phyloP scores from a whole-genome alignment of 225 moss, liverwort and hornwort species.

The Pseudisothecium myosuroides region DNA sequence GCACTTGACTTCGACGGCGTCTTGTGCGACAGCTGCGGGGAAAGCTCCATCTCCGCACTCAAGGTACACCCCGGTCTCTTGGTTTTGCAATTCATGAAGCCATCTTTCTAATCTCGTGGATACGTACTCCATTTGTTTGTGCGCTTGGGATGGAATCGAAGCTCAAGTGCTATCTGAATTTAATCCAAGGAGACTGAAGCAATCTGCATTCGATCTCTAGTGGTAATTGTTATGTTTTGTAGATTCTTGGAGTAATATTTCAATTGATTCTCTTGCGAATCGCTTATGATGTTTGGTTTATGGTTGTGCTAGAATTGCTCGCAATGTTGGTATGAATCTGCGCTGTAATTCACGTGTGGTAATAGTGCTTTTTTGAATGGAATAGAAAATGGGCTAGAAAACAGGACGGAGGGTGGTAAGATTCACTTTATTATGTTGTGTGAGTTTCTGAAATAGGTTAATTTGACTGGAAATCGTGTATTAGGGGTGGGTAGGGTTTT shows the following conservation, averaged over 20 bases:
- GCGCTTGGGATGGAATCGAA: background rate
- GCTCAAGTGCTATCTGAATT: background rate
- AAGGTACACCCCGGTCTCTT: slow-evolving; percentile 33
- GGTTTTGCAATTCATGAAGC: background rate
- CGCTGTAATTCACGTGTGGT: background rate
- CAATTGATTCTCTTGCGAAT: background rate
- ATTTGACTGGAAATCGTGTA: background rate
- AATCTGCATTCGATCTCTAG: background rate
- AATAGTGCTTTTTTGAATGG: background rate
- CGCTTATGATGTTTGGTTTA: background rate
- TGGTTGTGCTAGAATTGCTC: background rate
- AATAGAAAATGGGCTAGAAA: background rate
- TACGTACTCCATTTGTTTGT: background rate
- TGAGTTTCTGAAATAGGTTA: background rate
- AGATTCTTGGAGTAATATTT: background rate
- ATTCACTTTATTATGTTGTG: background rate
- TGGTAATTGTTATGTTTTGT: background rate
- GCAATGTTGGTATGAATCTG: background rate
- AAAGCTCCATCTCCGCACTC: slow-evolving; percentile 73
- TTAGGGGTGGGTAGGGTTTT: background rate
- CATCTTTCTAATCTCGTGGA: background rate
- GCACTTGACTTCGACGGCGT: slow-evolving; percentile 95
- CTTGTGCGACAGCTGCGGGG: slow-evolving; percentile 88
- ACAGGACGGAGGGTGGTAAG: background rate
- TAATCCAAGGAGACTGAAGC: background rate